phyloP scores from a whole-genome alignment of 257 asterid genomes.

The Jacaranda copaia region DNA sequence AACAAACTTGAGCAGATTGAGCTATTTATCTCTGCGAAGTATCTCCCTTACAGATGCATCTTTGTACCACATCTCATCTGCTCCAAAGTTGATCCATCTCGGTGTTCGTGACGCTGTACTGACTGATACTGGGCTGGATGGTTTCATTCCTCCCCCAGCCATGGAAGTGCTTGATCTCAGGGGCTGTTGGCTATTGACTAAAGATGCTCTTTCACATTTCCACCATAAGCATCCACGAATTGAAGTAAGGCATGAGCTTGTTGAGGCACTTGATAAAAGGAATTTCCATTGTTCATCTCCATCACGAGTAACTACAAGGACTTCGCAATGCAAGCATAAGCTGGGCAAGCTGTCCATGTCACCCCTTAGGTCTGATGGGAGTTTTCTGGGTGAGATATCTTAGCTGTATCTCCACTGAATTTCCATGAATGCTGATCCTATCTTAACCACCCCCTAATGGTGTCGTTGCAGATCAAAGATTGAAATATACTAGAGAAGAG shows the following conservation, averaged over 20 bases:
- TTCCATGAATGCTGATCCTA: slow-evolving; percentile 1
- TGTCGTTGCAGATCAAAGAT: slow-evolving; percentile 78
- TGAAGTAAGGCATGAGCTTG: slow-evolving; percentile 72
- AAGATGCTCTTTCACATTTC: slow-evolving; percentile 57
- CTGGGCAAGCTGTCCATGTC: slow-evolving; percentile 45
- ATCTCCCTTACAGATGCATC: slow-evolving; percentile 69
- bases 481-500: slow-evolving; percentile 80
- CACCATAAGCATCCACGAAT: slow-evolving; percentile 60
- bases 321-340: slow-evolving; percentile 40
- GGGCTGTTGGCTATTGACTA: slow-evolving; percentile 91
- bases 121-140: slow-evolving; percentile 61
- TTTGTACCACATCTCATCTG: slow-evolving; percentile 51
- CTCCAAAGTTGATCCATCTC: slow-evolving; percentile 57
- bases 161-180: slow-evolving; percentile 73
- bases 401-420: background rate
- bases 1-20: slow-evolving; percentile 54
- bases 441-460: slow-evolving; percentile 21
- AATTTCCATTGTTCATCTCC: slow-evolving; percentile 44
- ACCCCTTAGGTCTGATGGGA: slow-evolving; percentile 34
- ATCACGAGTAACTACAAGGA: slow-evolving; percentile 38
- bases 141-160: slow-evolving; percentile 63
- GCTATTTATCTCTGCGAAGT: slow-evolving; percentile 60
- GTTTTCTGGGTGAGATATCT: slow-evolving; percentile 59
- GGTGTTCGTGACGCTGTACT: slow-evolving; percentile 69
- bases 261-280: slow-evolving; percentile 40